Evolutionary conservation across 2,329 filamentous ascomycete species (phyloP).

Genomic region (Cladosporium halotolerans): DNA sequence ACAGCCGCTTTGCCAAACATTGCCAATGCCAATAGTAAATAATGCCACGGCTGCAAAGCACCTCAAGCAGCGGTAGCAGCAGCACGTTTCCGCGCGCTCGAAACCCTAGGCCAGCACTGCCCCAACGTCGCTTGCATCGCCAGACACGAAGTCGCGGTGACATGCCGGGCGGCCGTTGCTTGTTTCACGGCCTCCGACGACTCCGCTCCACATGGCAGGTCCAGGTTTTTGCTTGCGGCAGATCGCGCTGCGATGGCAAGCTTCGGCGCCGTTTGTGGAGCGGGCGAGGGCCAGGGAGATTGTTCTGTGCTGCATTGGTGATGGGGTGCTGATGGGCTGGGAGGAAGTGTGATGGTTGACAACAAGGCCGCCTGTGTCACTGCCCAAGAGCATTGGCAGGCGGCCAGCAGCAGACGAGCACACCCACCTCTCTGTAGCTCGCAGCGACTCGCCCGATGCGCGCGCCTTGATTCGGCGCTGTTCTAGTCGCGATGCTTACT

Average conservation of each 20-base stretch:
- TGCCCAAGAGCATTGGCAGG: too few relatives aligned
- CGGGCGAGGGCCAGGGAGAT: background rate
- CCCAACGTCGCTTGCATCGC: constrained; percentile 3
- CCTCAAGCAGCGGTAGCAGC: too few relatives aligned
- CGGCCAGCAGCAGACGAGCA: too few relatives aligned
- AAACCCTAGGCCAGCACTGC: background rate
- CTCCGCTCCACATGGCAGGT: background rate
- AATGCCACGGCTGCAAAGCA: too few relatives aligned
- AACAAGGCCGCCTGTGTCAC: too few relatives aligned
- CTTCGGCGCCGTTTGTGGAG: background rate
- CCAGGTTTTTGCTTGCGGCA: background rate
- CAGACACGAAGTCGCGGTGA: background rate
- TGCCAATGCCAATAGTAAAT: too few relatives aligned
- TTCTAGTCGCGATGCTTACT: background rate
- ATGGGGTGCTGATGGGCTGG: background rate
- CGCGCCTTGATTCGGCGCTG: too few relatives aligned
- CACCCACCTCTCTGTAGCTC: too few relatives aligned
- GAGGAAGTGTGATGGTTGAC: background rate
- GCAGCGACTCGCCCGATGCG: too few relatives aligned
- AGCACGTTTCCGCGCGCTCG: too few relatives aligned
- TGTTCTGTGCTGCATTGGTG: too few relatives aligned
- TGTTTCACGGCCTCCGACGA: background rate
- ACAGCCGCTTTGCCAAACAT: too few relatives aligned
- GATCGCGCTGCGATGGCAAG: background rate
- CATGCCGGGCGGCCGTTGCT: background rate